Evolutionary conservation across 148 eudicot species (phyloP).

Genomic region (Diospyros lotus): DNA sequence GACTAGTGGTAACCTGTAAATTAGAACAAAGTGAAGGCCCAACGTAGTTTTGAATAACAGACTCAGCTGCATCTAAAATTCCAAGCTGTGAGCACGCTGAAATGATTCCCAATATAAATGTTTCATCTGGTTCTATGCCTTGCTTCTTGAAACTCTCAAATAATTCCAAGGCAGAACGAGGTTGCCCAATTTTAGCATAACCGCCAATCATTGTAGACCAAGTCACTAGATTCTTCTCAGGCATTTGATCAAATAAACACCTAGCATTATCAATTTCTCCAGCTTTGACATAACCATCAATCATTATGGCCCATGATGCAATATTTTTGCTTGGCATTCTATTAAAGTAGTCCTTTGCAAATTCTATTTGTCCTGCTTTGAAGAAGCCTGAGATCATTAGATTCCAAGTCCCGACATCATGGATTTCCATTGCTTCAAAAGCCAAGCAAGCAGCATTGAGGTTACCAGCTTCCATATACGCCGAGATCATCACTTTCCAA

Average conservation of each 20-base stretch:
- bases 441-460: conserved; percentile 14
- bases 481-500: conserved; percentile 35
- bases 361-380: conserved; percentile 15
- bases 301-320: conserved; percentile 26
- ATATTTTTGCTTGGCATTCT: conserved; percentile 18
- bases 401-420: conserved; percentile 21
- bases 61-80: conserved; percentile 28
- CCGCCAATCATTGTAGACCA: conserved; percentile 22
- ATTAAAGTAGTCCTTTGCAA: conserved; percentile 15
- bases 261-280: conserved; percentile 13
- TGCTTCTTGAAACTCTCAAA: conserved; percentile 17
- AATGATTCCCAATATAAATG: conserved; percentile 25
- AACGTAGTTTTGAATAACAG: conserved; percentile 11
- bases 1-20: conserved; percentile 19
- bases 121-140: conserved; percentile 26
- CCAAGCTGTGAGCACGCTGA: conserved; percentile 32
- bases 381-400: conserved; percentile 21
- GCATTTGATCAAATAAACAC: conserved; percentile 24
- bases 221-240: conserved; percentile 19
- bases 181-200: conserved; percentile 18
- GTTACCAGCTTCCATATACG: conserved; percentile 19
- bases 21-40: conserved; percentile 21
- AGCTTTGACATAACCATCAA: conserved; percentile 12
- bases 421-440: conserved; percentile 19
- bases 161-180: conserved; percentile 17